These are phyloP conservation scores for Moricandia arvensis DNA, from an alignment of 345 rosid genomes.

Conservation along the genomic window DNA sequence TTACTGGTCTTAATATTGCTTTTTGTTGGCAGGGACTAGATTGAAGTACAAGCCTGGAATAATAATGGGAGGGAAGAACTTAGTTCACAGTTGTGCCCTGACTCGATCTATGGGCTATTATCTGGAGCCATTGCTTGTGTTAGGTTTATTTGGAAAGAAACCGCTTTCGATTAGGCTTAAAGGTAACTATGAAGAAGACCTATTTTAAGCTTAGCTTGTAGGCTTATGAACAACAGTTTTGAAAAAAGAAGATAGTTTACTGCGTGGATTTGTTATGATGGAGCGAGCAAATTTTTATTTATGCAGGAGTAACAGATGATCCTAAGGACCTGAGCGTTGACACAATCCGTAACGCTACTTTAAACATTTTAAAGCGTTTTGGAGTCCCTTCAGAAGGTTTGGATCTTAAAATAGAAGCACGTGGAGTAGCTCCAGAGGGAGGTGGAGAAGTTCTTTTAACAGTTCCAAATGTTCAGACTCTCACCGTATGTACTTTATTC, in stretches of 20 bases:
- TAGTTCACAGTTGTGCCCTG: conserved; percentile 69
- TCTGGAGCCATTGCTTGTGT: conserved; percentile 76
- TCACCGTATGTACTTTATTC: conserved; percentile 43
- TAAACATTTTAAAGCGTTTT: conserved; percentile 44
- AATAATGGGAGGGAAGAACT: conserved; percentile 72
- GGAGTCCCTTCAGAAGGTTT: conserved; percentile 82
- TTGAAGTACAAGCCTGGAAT: conserved; percentile 80
- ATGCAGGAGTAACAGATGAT: conserved; percentile 79
- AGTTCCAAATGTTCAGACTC: conserved; percentile 53
- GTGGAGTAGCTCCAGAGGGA: conserved; percentile 78
- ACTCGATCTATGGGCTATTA: conserved; percentile 83
- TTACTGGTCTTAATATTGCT: neutral
- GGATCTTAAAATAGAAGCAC: conserved; percentile 67
- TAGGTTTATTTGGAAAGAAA: conserved; percentile 73
- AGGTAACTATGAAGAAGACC: conserved; percentile 42
- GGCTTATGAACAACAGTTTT: neutral
- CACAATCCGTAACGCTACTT: conserved; percentile 68
- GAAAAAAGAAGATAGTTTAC: neutral
- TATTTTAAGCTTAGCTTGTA: neutral
- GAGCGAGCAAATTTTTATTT: too few species aligned
- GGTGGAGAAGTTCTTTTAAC: conserved; percentile 84
- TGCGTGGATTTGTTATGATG: neutral
- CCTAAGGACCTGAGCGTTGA: conserved; percentile 77
- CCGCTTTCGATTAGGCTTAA: conserved; percentile 60
- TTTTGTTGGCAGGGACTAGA: conserved; percentile 58